Base-by-base conservation (phyloP, 345 rosid species). In the Camelina laxa region DNA sequence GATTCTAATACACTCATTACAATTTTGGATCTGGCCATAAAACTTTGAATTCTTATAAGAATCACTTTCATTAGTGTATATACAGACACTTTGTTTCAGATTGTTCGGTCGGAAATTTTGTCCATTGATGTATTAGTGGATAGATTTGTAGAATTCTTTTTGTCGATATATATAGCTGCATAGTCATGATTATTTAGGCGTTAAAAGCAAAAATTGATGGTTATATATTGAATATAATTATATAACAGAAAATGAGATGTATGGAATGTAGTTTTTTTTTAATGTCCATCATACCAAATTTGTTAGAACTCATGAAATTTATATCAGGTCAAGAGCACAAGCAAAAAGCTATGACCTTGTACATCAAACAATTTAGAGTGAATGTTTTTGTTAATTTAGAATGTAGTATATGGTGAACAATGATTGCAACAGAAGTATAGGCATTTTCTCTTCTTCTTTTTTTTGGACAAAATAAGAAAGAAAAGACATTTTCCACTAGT, bases 401-500 rank as follows among this genome's bases (percentile, higher is more conserved):
- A 22, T 42, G 4, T 49, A n/a, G 20, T 33, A 17, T 12, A n/a
- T 48, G 57, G 57, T 17, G 58, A 21, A 15, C 11, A 33, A 33
- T 7, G 17, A 65, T 48, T 19, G 20, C 31, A 31, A 13, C 45
- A 49, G 17, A 33, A 48, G 31, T 65, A 49, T 38, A 19, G 17
- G 49, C 35, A 39, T 38, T 66, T 50, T 10, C 30, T 27, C 30
- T 27, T 27, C 30, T 27, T n/a, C n/a, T 27, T 27, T 27, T 27
- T 27, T 22, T 27, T 4, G 30, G 49, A 21, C 3, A 66, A 49
- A 51, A 9, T 6, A 45, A 6, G 9, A 21, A 65, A n/a, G 20
- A 20, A 33, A 47, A 68, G 73, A 69, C 44, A 69, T 3, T 35
- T 70, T 38, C 60, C 60, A 61, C 75, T 72, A 72, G 21, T 72